Base-by-base conservation (phyloP, 495 filamentous ascomycete genomes). In the Penicillium soppii region DNA sequence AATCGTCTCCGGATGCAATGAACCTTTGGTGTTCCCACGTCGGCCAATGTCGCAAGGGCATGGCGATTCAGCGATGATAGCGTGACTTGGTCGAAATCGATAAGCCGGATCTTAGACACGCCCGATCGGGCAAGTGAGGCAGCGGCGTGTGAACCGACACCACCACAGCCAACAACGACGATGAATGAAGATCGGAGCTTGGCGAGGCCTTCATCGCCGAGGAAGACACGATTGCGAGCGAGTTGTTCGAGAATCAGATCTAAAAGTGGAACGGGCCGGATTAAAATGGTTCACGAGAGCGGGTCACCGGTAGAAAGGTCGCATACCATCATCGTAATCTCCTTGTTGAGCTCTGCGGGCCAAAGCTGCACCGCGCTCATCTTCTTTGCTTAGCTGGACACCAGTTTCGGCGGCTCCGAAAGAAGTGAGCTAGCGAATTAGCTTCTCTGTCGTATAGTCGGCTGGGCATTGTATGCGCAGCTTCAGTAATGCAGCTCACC, bases 61-160 rank as follows among this genome's bases (percentile, higher is more conserved):
- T 99, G 94, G 39, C 94, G 80, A 68, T 99, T 99, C 36, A 99
- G 73, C 2, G 88, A 92, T 41, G 89, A 94, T 3, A 99, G 78
- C 0, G 91, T 92, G 21, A 97, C 95, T 77, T 99, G 94, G 70
- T 99, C 94, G 63, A 99, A 99, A 66, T 99, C 94, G 56, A 99
- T 86, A 21, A 99, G 81, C 2, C 95, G 88, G 44, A 99, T 81
- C 46, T 83, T 85, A 25, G 85, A 82, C 16, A 95, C 90, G 17
- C 94, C 95, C 1, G 91, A 96, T 20, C 94, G 87, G 6, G 92
- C 83, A 13, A 99, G 81, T 16, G 95, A 88, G 3, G 90, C 84
- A 9, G 86, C 82, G 35, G 89, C 90, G 73, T 97, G 95, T 1
- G 91, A 96, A 48, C 94, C 94, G 7, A 99, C 94, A 22, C 94